Evolutionary conservation across 371 early-diverging fungal species (phyloP).

Genomic region (Mucor lusitanicus): DNA sequence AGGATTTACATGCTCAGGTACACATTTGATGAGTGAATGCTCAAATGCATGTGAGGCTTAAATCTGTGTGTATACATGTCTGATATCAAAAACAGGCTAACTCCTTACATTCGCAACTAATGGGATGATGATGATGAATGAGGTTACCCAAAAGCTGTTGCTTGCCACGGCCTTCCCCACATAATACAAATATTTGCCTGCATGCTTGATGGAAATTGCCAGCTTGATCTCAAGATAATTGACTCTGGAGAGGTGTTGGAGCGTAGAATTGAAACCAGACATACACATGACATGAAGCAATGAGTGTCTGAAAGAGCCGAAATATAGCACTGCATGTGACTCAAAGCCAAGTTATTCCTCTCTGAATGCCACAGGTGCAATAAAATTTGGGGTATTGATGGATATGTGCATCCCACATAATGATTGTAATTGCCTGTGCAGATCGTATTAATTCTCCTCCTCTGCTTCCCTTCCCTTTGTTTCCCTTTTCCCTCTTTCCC

Average conservation of each 20-base stretch:
- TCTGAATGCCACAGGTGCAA: not conserved
- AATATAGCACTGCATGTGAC: not conserved
- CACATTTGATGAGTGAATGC: not conserved
- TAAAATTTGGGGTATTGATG: not conserved
- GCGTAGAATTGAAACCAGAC: not conserved
- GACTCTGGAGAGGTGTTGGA: not conserved
- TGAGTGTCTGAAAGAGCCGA: not conserved
- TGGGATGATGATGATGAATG: not conserved
- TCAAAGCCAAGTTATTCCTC: not conserved
- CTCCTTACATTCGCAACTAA: not conserved
- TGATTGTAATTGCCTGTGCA: not conserved
- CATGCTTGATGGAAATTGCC: not conserved
- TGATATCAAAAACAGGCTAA: not conserved
- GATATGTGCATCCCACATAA: not conserved
- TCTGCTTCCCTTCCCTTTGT: not conserved
- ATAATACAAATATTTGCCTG: not conserved
- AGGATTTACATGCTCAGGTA: not conserved
- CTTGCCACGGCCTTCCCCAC: not conserved
- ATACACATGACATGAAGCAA: not conserved
- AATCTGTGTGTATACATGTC: not conserved
- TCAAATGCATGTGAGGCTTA: not conserved
- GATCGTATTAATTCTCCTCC: constrained; percentile 4
- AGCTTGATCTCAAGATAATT: not conserved
- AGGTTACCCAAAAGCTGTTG: constrained; percentile 1
- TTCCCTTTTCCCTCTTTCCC: not conserved